Conservation (phyloP, 768 basidiomycete genomes). For the Obba rivulosa region DNA sequence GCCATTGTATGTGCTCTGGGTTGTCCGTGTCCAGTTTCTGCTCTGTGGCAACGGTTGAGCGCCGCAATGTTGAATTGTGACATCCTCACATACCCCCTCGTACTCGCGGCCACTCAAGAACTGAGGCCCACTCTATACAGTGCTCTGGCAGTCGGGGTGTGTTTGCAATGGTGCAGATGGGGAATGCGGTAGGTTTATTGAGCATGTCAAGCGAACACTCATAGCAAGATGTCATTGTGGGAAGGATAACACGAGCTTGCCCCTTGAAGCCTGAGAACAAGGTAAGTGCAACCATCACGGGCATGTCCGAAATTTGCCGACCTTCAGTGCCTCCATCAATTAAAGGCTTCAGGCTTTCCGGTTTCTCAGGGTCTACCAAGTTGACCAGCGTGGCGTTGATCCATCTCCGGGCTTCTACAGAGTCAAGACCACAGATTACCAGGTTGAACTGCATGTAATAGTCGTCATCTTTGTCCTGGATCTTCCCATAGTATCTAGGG, state of each 20-base stretch:
- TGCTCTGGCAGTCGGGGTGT: constrained; percentile 97
- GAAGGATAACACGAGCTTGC: constrained; percentile 94
- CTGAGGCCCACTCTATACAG: constrained; percentile 99
- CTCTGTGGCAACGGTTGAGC: constrained; percentile 41
- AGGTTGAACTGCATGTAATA: constrained; percentile 98
- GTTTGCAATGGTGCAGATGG: constrained; percentile 98
- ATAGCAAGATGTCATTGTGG: constrained; percentile 93
- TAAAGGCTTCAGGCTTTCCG: constrained; percentile 91
- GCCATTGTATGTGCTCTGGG: constrained; percentile 94
- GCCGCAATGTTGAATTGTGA: neutral
- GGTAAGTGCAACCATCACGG: neutral
- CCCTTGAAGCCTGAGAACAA: constrained; percentile 83
- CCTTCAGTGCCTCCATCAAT: constrained; percentile 99
- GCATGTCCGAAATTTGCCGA: constrained; percentile 22
- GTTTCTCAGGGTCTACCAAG: constrained; percentile 88
- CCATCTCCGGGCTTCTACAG: constrained; percentile 96
- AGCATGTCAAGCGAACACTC: constrained; percentile 98
- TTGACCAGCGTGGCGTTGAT: constrained; percentile 97
- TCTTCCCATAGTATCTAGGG: constrained; percentile 88
- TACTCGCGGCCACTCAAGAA: constrained; percentile 95
- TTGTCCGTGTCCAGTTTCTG: constrained; percentile 97
- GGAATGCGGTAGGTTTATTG: constrained; percentile 94
- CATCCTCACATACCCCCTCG: constrained; percentile 59
- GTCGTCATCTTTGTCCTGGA: constrained; percentile 93
- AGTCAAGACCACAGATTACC: constrained; percentile 95